Evolutionary conservation across 1,284 basidiomycete species (phyloP).

Genomic region (Sutorius eximius): DNA sequence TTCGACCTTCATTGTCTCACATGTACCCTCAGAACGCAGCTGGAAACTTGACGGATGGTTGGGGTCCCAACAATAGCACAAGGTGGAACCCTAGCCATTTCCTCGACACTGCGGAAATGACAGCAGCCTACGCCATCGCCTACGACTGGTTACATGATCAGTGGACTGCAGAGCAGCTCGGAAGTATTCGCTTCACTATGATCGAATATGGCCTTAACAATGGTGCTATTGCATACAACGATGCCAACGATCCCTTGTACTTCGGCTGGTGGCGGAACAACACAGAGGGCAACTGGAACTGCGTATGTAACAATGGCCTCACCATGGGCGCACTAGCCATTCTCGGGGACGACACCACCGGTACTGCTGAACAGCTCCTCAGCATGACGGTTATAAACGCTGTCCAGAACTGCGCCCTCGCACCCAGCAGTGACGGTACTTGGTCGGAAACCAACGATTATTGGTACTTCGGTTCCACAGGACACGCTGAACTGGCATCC

Average conservation of each 20-base stretch:
- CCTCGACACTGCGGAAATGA: conserved; percentile 92
- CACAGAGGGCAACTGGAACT: conserved; percentile 92
- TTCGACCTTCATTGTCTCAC: conserved; percentile 26
- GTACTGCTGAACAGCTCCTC: conserved; percentile 69
- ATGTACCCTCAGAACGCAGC: conserved; percentile 60
- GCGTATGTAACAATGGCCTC: conserved; percentile 92
- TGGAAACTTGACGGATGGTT: conserved; percentile 58
- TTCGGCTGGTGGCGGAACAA: conserved; percentile 62
- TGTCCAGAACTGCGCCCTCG: conserved; percentile 73
- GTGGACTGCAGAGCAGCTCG: conserved; percentile 77
- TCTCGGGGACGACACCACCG: conserved; percentile 79
- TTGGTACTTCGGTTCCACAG: conserved; percentile 95
- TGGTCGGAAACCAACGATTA: conserved; percentile 97
- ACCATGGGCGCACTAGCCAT: conserved; percentile 91
- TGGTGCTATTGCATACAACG: conserved; percentile 56
- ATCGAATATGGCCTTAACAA: conserved; percentile 75
- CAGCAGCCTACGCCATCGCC: conserved; percentile 83
- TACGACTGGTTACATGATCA: conserved; percentile 95
- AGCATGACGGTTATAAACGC: conserved; percentile 73
- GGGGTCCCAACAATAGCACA: conserved; percentile 57
- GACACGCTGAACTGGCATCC: conserved; percentile 88
- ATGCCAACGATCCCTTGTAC: conserved; percentile 38
- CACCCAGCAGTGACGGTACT: conserved; percentile 74
- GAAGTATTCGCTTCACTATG: conserved; percentile 72
- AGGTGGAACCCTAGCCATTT: conserved; percentile 90